A percentile compares a stretch with the other conserved stretches of the same genome.
Conservation (phyloP, 345 rosid species). For the Schrenkiella parvula region DNA sequence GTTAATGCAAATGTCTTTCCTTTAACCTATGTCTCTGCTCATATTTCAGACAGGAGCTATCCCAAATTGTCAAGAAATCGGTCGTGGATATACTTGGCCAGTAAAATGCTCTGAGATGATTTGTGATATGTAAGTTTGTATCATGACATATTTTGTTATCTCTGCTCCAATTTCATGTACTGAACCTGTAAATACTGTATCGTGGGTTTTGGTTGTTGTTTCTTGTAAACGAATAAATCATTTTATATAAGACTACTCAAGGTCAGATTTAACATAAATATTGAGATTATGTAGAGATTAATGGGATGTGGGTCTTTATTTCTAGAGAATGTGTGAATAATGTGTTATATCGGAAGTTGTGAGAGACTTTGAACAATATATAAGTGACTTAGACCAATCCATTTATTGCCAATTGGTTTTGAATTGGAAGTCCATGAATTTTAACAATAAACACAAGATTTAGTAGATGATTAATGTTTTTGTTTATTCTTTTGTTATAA, state of each 20-base stretch:
- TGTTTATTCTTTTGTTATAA: too few species aligned
- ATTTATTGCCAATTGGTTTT: too few species aligned
- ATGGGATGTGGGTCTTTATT: too few species aligned
- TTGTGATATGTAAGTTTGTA: slow-evolving; percentile 12
- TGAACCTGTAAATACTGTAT: slow-evolving; percentile 21
- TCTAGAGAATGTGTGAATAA: too few species aligned
- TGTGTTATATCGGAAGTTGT: too few species aligned
- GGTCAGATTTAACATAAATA: background rate
- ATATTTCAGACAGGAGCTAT: slow-evolving; percentile 64
- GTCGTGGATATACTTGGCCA: slow-evolving; percentile 60
- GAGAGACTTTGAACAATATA: too few species aligned
- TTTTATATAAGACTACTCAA: background rate
- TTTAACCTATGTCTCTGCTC: background rate
- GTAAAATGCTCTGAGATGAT: slow-evolving; percentile 37
- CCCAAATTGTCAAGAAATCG: slow-evolving; percentile 56
- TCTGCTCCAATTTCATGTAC: background rate
- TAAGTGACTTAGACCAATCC: too few species aligned
- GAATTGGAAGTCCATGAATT: too few species aligned
- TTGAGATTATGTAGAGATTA: too few species aligned
- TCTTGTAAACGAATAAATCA: background rate
- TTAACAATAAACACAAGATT: too few species aligned
- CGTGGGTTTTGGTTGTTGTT: slow-evolving; percentile 22
- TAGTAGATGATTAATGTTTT: too few species aligned
- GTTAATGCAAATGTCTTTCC: background rate
- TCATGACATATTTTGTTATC: slow-evolving; percentile 16